Base-by-base conservation (phyloP, 2,329 filamentous ascomycete species). In the Claviceps pusilla region DNA sequence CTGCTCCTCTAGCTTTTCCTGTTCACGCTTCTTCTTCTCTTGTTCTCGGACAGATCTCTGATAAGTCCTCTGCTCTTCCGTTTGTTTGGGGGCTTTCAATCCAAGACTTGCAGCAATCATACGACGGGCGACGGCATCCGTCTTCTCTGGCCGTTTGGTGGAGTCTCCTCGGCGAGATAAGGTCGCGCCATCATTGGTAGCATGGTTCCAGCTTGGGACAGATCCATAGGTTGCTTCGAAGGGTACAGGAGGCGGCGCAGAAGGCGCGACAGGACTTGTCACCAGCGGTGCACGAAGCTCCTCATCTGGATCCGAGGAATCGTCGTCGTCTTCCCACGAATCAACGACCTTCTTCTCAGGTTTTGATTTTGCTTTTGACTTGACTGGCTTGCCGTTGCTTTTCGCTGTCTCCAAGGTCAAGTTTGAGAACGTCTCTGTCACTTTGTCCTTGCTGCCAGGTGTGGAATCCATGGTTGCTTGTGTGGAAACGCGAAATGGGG, bases 31-130 rank as follows among this genome's bases (percentile, higher is more conserved):
- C 73, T 82, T 89, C 63, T 82, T 83, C 75, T 95, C 91, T 71
- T 91, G 87, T 69, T 95, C 87, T 62, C 84, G 82, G 57, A 93
- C 74, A 1, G 87, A 84, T 60, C 77, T 80, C 63, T 97, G 90
- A 66, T 93, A 97, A 53, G 88, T 87, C 61, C 77, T 79, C 75
- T 95, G 87, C 71, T 96, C 90, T 58, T 94, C 89, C 1, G 89
- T 96, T 67, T 84, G 79, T 72, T 81, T 85, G 37, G 89, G 88
- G 39, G 84, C 82, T 63, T 83, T 82, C 54, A 96, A 79, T 0
- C 93, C 93, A 59, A 97, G 72, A 0, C 87, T 89, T 3, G 86
- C 87, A 0, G 89, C 89, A 66, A 98, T 97, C 79, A 98, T 77
- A 56, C 93, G 77, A 57, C 86, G 80, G 5, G 93, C 93, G 43